Conservation (phyloP, 1,139 yeast species). For the Kodamaea ohmeri region DNA sequence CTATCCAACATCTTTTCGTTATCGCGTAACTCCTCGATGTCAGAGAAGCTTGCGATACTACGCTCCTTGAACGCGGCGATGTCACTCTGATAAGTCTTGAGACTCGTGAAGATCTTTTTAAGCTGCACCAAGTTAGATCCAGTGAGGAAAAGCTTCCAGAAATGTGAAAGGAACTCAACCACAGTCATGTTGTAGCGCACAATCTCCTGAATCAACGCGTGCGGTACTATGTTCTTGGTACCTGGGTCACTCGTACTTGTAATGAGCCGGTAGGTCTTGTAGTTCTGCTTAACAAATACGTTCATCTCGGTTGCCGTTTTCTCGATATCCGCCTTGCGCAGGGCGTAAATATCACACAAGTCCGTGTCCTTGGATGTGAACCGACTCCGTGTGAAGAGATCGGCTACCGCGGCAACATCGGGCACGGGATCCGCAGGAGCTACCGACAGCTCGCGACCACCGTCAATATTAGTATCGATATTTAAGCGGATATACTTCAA, state of each 20-base stretch:
- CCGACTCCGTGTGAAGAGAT: constrained; percentile 24
- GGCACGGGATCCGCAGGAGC: constrained; percentile 6
- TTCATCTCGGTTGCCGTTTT: constrained; percentile 51
- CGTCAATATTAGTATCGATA: constrained; percentile 30
- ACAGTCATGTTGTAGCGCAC: constrained; percentile 38
- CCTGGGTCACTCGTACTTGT: constrained; percentile 19
- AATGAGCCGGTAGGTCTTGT: constrained; percentile 46
- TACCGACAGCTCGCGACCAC: constrained; percentile 6
- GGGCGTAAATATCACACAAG: constrained; percentile 39
- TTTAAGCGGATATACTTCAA: constrained; percentile 60
- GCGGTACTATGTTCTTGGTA: constrained; percentile 27
- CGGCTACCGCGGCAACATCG: constrained; percentile 24
- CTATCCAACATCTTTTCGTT: constrained; percentile 37
- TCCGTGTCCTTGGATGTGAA: constrained; percentile 29
- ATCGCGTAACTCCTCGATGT: constrained; percentile 16
- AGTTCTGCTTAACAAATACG: constrained; percentile 52
- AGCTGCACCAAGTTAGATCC: constrained; percentile 41
- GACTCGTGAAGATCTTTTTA: constrained; percentile 35
- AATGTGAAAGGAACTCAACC: constrained; percentile 45
- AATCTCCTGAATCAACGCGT: constrained; percentile 31
- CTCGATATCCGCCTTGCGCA: constrained; percentile 38
- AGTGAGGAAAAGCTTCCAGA: constrained; percentile 40
- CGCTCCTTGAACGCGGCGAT: constrained; percentile 16
- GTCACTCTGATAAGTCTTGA: constrained; percentile 30
- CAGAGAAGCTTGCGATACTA: constrained; percentile 10